Base-by-base conservation (phyloP, 2,329 filamentous ascomycete species). In the Scortechinia acanthostroma region DNA sequence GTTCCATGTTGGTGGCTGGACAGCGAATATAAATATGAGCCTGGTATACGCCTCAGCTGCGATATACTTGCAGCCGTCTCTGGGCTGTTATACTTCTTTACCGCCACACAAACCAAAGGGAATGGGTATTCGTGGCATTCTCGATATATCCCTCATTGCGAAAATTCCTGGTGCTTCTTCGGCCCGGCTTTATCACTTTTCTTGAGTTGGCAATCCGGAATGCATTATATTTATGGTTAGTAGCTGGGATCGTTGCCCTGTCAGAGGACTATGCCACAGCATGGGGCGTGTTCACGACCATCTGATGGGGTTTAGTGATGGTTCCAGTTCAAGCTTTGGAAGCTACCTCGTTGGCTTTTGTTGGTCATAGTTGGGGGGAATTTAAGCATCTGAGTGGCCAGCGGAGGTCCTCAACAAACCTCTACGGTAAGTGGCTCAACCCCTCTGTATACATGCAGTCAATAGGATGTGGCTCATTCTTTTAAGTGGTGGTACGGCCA, bases 231-330 rank as follows among this genome's bases (percentile, higher is more conserved):
- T 71, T 88, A 0, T 88, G 83, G 83, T 67, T 88, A 0, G 72
- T 88, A 1, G 72, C 65, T 44, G 77, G 71, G 3, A 83, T 89
- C 16, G 72, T 88, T 0, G 63, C 72, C 0, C 66, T 88, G 47
- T 82, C 83, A 0, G 60, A 65, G 0, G 71, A 77, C 4, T 88
- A 88, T 56, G 78, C 82, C 0, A 88, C 83, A 0, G 81, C 83
- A 1, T 89, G 83, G 83, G 79, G 82, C 2, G 68, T 88, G 6
- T 89, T 89, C 63, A 84, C 76, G 46, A 88, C 82, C 0, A 88
- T 88, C 35, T 72, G 83, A 14, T 88, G 83, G 83, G 84, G 83
- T 0, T 64, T 88, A 1, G 65, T 88, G 22, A 89, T 88, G 83
- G 81, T 88, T 0, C 83, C 83, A 0, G 79, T 88, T 0, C 74